Evolutionary conservation across 495 filamentous ascomycete species (phyloP).

Genomic region (Aspergillus incahuasiensis): DNA sequence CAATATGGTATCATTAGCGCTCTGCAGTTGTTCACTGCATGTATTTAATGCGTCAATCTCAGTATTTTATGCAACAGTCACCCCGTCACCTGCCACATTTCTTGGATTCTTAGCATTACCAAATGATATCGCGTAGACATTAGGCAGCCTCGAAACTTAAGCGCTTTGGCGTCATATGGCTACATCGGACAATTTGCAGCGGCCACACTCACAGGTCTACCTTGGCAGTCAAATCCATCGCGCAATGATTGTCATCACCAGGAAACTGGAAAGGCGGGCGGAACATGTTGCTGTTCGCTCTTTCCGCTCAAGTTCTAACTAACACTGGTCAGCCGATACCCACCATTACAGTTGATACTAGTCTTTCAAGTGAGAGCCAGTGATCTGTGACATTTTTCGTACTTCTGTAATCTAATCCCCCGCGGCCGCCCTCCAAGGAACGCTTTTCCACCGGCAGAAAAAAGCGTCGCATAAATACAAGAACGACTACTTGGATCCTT

Average conservation of each 20-base stretch:
- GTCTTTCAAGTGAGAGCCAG: not conserved
- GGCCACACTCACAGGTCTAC: not conserved
- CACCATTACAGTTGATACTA: slow-evolving; percentile 6
- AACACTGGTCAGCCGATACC: slow-evolving; percentile 6
- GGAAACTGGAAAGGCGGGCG: not conserved
- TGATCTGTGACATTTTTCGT: slow-evolving; percentile 6
- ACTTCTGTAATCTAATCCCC: slow-evolving; percentile 3
- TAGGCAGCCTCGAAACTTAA: slow-evolving; percentile 5
- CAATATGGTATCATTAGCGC: slow-evolving; percentile 13
- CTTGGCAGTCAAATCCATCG: slow-evolving; percentile 1
- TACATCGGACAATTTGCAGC: slow-evolving; percentile 1
- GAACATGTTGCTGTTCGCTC: not conserved
- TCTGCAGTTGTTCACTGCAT: slow-evolving; percentile 6
- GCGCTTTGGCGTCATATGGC: slow-evolving; percentile 7
- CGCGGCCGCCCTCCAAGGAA: slow-evolving; percentile 11
- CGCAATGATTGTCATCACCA: not conserved
- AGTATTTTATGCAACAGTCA: not conserved
- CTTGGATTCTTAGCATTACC: not conserved
- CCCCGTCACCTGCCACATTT: not conserved
- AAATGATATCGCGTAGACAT: not conserved
- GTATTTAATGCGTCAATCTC: slow-evolving; percentile 8
- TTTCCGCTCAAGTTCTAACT: not conserved
- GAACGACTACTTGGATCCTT: not conserved
- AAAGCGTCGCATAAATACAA: slow-evolving; percentile 12
- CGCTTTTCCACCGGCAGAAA: slow-evolving; percentile 26